These are phyloP conservation scores for Lactarius hatsudake DNA, from an alignment of 768 basidiomycete species.

Conservation along the genomic window DNA sequence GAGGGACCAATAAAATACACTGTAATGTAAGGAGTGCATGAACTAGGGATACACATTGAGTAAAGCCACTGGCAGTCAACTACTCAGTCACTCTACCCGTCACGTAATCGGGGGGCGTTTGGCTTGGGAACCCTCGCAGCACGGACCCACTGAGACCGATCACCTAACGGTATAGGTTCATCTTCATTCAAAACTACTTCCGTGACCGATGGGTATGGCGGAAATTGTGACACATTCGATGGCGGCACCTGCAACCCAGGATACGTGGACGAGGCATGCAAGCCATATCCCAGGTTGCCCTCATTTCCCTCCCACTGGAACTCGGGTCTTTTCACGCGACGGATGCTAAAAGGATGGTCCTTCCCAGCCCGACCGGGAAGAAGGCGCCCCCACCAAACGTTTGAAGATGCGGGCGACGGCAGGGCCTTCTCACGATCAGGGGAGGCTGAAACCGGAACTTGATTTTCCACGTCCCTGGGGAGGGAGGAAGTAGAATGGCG, in stretches of 20 bases:
- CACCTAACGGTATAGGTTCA: slow-evolving; percentile 53
- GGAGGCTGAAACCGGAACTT: not conserved
- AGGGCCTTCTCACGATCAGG: slow-evolving; percentile 11
- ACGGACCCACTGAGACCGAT: slow-evolving; percentile 41
- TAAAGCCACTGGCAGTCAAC: not conserved
- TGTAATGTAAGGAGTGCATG: not conserved
- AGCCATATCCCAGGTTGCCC: not conserved
- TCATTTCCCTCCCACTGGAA: slow-evolving; percentile 6
- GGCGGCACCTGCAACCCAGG: not conserved
- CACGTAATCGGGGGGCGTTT: not conserved
- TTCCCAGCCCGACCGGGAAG: slow-evolving; percentile 20
- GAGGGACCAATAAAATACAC: not conserved
- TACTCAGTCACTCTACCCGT: not conserved
- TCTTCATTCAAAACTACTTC: slow-evolving; percentile 46
- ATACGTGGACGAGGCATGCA: not conserved
- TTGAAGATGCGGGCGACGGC: slow-evolving; percentile 4
- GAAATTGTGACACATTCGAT: not conserved
- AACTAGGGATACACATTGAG: not conserved
- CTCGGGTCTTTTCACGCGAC: slow-evolving; percentile 10
- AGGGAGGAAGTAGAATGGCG: slow-evolving; percentile 22
- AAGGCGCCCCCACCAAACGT: slow-evolving; percentile 17
- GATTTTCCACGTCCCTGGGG: slow-evolving; percentile 19
- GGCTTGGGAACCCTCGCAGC: slow-evolving; percentile 24
- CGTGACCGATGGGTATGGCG: slow-evolving; percentile 37
- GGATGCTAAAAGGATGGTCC: slow-evolving; percentile 21